phyloP scores from a whole-genome alignment of 139 green algal genomes.

The Closterium sp. region DNA sequence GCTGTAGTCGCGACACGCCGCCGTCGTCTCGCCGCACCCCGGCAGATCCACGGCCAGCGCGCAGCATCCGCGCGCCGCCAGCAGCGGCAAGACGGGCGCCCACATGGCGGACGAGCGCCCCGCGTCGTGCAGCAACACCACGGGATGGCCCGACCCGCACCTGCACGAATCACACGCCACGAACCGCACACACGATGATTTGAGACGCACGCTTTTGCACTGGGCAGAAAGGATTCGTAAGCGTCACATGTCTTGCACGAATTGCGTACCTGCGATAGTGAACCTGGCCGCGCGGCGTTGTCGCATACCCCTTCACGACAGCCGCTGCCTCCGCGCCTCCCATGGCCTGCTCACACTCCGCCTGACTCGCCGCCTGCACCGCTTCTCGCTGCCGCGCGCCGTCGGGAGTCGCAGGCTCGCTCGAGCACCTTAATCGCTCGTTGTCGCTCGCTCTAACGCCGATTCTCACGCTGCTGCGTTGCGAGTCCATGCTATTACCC shows the following conservation, averaged over 20 bases:
- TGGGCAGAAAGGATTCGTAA: too few relatives aligned
- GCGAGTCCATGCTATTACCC: neutral
- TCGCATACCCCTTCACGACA: neutral
- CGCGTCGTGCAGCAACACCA: constrained; percentile 14
- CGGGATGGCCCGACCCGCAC: constrained; percentile 2
- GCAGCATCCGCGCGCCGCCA: neutral
- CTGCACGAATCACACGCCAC: neutral
- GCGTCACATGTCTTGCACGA: neutral
- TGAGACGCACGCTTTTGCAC: neutral
- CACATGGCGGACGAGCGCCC: constrained; percentile 23
- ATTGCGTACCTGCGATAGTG: neutral
- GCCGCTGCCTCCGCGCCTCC: neutral
- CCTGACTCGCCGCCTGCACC: neutral
- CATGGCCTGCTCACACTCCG: neutral
- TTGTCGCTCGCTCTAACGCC: neutral
- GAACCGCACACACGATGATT: neutral
- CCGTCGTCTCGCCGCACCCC: constrained; percentile 7
- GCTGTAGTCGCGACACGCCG: neutral
- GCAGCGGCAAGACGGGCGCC: neutral
- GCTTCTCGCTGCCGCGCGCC: neutral
- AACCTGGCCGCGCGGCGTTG: neutral
- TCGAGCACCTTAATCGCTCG: neutral
- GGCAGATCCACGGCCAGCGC: constrained; percentile 18
- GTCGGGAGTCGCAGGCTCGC: neutral
- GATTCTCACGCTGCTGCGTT: neutral